A percentile compares a stretch with the other conserved stretches of the same genome.
phyloP scores from a whole-genome alignment of 2,329 filamentous ascomycete genomes.

The Aspergillus flavus region DNA sequence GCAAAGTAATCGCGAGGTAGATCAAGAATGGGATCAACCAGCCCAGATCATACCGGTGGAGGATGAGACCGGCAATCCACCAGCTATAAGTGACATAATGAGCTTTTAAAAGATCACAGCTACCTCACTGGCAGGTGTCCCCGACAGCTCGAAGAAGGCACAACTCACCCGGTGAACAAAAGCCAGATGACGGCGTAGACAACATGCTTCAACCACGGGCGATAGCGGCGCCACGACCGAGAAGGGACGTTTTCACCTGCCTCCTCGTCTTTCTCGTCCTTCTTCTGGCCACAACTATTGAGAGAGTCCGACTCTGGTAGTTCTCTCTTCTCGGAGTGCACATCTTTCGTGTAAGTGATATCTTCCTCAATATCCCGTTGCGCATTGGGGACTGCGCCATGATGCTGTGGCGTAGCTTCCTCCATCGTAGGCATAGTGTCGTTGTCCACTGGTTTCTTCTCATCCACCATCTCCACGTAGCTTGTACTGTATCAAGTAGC shows the following conservation, averaged over 20 bases:
- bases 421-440: neutral
- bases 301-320: slow-evolving; percentile 34
- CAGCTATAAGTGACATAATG: slow-evolving; percentile 51
- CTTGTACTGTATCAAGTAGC: neutral
- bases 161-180: slow-evolving; percentile 57
- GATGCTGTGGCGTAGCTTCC: neutral
- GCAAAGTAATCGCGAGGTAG: slow-evolving; percentile 73
- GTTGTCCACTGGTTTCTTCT: neutral
- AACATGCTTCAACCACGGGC: slow-evolving; percentile 33
- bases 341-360: slow-evolving; percentile 7
- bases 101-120: slow-evolving; percentile 2
- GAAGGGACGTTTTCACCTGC: slow-evolving; percentile 37
- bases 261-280: slow-evolving; percentile 42
- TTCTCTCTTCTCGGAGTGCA: slow-evolving; percentile 6
- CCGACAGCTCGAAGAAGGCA: slow-evolving; percentile 7
- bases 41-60: slow-evolving; percentile 72
- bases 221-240: slow-evolving; percentile 27
- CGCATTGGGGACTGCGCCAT: neutral
- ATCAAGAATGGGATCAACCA: slow-evolving; percentile 85
- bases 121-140: neutral
- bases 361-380: neutral
- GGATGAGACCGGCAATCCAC: slow-evolving; percentile 75
- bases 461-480: neutral
- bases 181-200: slow-evolving; percentile 53
- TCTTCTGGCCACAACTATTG: slow-evolving; percentile 40